Evolutionary conservation across 2,329 filamentous ascomycete species (phyloP), one percentile per base, ranked within the genome.

Genomic region (Aschersonia sp.): DNA sequence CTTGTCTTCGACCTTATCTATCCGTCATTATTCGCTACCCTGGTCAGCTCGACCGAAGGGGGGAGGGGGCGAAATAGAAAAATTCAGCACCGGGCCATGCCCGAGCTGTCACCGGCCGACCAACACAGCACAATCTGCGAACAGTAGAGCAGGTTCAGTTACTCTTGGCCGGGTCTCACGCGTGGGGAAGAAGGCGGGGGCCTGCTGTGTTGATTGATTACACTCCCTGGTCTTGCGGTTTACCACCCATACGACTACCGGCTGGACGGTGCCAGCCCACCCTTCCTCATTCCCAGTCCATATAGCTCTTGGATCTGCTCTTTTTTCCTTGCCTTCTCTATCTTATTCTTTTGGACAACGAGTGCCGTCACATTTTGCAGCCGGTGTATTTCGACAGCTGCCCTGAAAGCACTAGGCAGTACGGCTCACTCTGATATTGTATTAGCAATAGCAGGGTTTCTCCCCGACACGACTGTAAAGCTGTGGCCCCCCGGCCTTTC

Each of bases 71-170:
- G 35, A 37, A 37, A 37, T 9, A 12, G 8, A 37, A 37, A 37
- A 37, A 5, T 5, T 12, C 8, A 37, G 8, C 35, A 37, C 12
- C 12, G 8, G 35, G 8, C 12, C 35, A 37, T 37, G 8, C 8
- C 8, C 12, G 22, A 22, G 22, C 22, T 22, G 22, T 12, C 35
- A 37, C 35, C 35, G 4, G 35, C 35, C 8, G 9, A 9, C 42
- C 42, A 43, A 43, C 42, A 43, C 35, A 6, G 22, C 22, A 41
- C 8, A 9, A 30, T 22, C 29, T 46, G 35, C 35, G 8, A 37
- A 5, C 52, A 45, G 48, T 53, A 51, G 51, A 41, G 54, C 47
- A 50, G 48, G 50, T 51, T 46, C 55, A 50, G 56, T 12, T 9
- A 37, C 12, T 37, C 35, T 9, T 37, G 35, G 35, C 12, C 35